Evolutionary conservation across 345 rosid genomes (phyloP).

Genomic region (Trapa bicornis): DNA sequence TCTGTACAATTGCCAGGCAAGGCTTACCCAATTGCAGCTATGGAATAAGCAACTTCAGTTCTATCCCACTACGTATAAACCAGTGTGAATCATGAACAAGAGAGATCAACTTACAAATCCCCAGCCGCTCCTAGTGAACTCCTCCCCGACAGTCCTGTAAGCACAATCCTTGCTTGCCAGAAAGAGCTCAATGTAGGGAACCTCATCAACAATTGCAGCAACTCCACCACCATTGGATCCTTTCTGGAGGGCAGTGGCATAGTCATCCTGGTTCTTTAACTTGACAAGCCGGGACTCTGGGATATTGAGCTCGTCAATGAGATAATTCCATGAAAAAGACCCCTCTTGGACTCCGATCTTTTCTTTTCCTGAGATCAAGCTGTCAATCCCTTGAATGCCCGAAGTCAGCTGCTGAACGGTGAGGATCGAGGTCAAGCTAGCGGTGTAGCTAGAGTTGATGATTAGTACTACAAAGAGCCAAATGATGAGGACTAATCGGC

Average conservation of each 20-base stretch:
- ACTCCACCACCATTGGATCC: conserved; percentile 71
- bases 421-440: conserved; percentile 89
- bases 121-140: conserved; percentile 88
- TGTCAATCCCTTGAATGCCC: conserved; percentile 67
- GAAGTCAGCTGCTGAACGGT: conserved; percentile 81
- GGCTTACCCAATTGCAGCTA: not conserved
- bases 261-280: conserved; percentile 40
- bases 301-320: conserved; percentile 69
- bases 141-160: conserved; percentile 74
- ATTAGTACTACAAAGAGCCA: conserved; percentile 90
- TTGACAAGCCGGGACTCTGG: conserved; percentile 50
- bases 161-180: conserved; percentile 48
- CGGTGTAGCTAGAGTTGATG: conserved; percentile 95
- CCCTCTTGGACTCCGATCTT: conserved; percentile 87
- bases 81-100: not conserved
- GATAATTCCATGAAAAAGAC: conserved; percentile 65
- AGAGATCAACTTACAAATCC: conserved; percentile 66
- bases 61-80: not conserved
- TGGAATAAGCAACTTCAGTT: not conserved
- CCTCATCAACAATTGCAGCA: conserved; percentile 91
- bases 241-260: conserved; percentile 32
- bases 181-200: conserved; percentile 74
- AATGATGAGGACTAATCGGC: conserved; percentile 70
- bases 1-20: not conserved
- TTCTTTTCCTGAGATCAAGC: conserved; percentile 45